Evolutionary conservation across 2,329 filamentous ascomycete species (phyloP).

Genomic region (Cladophialophora carrionii): DNA sequence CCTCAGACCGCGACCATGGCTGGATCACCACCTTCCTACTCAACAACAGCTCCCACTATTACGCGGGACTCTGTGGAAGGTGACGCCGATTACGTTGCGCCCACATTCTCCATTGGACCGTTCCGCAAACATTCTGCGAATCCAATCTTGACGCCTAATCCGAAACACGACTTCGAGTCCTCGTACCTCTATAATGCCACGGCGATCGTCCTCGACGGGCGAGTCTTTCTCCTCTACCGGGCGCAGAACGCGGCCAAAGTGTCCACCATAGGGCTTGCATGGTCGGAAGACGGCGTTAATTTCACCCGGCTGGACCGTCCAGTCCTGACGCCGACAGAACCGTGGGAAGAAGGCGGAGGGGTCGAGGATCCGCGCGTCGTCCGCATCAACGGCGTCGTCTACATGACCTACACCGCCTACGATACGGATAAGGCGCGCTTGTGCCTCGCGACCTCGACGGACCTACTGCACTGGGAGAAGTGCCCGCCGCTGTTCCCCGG

Average conservation of each 20-base stretch:
- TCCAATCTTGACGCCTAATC: conserved; percentile 38
- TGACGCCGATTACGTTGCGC: conserved; percentile 38
- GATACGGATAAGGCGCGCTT: conserved; percentile 42
- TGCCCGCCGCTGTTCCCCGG: conserved; percentile 29
- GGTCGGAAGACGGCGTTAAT: conserved; percentile 44
- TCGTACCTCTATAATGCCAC: conserved; percentile 36
- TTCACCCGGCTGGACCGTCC: conserved; percentile 44
- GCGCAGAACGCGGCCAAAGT: conserved; percentile 43
- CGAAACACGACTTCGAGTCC: conserved; percentile 31
- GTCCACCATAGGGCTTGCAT: conserved; percentile 45
- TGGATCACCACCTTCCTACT: not conserved
- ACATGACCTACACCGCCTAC: conserved; percentile 46
- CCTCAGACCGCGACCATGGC: not conserved
- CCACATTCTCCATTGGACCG: conserved; percentile 39
- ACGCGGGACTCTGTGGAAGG: conserved; percentile 35
- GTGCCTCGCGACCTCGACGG: conserved; percentile 44
- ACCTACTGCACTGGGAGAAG: conserved; percentile 45
- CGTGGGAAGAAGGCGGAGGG: conserved; percentile 42
- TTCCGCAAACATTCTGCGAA: conserved; percentile 40
- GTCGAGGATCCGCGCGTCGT: conserved; percentile 45
- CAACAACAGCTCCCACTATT: conserved; percentile 14
- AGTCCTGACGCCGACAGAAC: conserved; percentile 42
- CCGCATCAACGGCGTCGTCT: conserved; percentile 45
- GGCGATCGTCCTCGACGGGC: conserved; percentile 36
- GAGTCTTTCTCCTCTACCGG: conserved; percentile 45